Conservation (phyloP, 352 stramenopile species). For the Pythium brassicae region DNA sequence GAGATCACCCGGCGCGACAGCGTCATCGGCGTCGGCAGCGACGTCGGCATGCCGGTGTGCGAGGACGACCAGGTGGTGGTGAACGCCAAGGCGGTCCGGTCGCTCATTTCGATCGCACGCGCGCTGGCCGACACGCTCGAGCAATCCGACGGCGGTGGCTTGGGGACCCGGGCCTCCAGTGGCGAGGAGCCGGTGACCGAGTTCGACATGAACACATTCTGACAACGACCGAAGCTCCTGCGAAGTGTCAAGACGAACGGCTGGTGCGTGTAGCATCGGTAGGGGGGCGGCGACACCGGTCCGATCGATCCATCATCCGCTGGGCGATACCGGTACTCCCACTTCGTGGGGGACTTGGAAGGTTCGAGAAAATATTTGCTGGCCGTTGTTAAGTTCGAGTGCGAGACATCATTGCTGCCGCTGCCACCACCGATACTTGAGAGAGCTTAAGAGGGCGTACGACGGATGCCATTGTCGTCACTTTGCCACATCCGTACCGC, state of each 20-base stretch:
- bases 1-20: constrained; percentile 18
- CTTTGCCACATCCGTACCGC: too few species aligned
- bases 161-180: constrained; percentile 7
- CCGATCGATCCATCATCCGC: too few species aligned
- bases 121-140: constrained; percentile 47
- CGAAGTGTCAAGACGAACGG: not conserved
- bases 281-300: too few species aligned
- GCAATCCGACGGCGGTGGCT: constrained; percentile 14
- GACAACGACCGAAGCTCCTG: not conserved
- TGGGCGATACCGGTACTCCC: too few species aligned
- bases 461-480: too few species aligned
- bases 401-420: too few species aligned
- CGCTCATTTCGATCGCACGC: constrained; percentile 41
- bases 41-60: not conserved
- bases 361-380: too few species aligned
- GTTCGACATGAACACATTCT: constrained; percentile 27
- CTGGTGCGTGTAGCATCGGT: too few species aligned
- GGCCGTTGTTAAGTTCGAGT: too few species aligned
- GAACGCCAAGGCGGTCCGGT: constrained; percentile 21
- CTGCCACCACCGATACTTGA: too few species aligned
- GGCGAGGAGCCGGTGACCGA: constrained; percentile 21
- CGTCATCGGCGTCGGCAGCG: not conserved
- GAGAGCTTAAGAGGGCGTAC: too few species aligned
- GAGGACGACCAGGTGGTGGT: constrained; percentile 11
- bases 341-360: too few species aligned